A percentile compares a stretch with the other conserved stretches of the same genome.
phyloP scores from a whole-genome alignment of 2,329 filamentous ascomycete species.

The Penicillium italicum region DNA sequence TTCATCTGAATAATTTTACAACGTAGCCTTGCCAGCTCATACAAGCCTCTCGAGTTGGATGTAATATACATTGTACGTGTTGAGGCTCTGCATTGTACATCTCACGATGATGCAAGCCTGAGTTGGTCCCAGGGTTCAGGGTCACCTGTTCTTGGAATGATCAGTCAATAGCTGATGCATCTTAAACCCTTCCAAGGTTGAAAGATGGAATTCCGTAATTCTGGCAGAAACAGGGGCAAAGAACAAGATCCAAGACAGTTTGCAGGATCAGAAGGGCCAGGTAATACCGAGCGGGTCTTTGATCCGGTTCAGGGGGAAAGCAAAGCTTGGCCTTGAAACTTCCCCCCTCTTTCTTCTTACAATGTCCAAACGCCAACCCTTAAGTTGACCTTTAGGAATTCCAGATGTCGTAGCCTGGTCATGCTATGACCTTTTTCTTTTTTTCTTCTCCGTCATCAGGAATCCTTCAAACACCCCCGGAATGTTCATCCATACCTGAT shows the following conservation, averaged over 20 bases:
- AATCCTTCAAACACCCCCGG: slow-evolving; percentile 11
- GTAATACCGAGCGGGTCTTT: slow-evolving; percentile 2
- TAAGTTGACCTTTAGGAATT: not conserved
- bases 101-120: not conserved
- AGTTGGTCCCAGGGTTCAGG: not conserved
- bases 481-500: slow-evolving; percentile 22
- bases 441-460: slow-evolving; percentile 15
- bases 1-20: not conserved
- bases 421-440: not conserved
- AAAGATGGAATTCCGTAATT: not conserved
- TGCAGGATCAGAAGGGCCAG: not conserved
- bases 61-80: not conserved
- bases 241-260: not conserved
- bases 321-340: slow-evolving; percentile 17
- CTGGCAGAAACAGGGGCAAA: not conserved
- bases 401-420: not conserved
- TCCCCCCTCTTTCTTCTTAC: not conserved
- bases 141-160: not conserved
- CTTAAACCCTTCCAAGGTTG: not conserved
- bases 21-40: not conserved
- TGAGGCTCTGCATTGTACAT: not conserved
- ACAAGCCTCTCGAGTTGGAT: not conserved
- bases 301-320: slow-evolving; percentile 5
- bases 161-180: not conserved
- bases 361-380: not conserved